A percentile compares a stretch with the other conserved stretches of the same genome.
Evolutionary conservation across 768 basidiomycete species (phyloP).

Genomic region (Termitomyces sp.): DNA sequence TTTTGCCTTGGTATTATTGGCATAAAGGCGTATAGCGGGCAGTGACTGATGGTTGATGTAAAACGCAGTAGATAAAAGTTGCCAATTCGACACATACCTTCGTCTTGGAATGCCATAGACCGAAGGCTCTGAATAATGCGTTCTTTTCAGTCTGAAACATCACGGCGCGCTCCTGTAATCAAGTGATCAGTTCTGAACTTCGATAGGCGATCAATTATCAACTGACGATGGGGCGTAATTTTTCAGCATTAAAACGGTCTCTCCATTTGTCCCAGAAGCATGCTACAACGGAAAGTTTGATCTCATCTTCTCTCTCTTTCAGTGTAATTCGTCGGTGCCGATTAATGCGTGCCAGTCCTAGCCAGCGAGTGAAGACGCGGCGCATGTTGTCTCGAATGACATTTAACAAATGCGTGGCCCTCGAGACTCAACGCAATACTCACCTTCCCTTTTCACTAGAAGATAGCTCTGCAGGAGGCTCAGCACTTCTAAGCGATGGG

Average conservation of each 20-base stretch:
- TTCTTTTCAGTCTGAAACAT: conserved; percentile 54
- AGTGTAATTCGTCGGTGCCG: conserved; percentile 58
- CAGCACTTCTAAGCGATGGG: conserved; percentile 63
- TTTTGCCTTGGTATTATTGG: conserved; percentile 51
- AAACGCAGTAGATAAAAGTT: not conserved
- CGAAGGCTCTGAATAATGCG: conserved; percentile 61
- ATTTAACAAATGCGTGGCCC: not conserved
- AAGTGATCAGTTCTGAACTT: conserved; percentile 1
- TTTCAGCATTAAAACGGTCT: conserved; percentile 61
- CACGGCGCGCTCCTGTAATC: conserved; percentile 52
- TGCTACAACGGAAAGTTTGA: conserved; percentile 45
- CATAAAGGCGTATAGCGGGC: conserved; percentile 75
- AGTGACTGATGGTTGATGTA: conserved; percentile 43
- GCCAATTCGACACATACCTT: conserved; percentile 36
- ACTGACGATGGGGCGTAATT: conserved; percentile 60
- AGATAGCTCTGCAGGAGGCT: conserved; percentile 83
- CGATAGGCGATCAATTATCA: not conserved
- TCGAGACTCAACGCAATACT: not conserved
- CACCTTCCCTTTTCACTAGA: conserved; percentile 76
- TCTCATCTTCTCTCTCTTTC: conserved; percentile 56
- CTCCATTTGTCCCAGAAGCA: conserved; percentile 78
- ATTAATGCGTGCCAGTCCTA: conserved; percentile 50
- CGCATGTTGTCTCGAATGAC: conserved; percentile 52
- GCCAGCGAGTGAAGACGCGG: conserved; percentile 68
- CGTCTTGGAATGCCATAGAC: conserved; percentile 71